Base-by-base conservation (phyloP, 805 yeast genomes). In the Schizosaccharomyces japonicus region DNA sequence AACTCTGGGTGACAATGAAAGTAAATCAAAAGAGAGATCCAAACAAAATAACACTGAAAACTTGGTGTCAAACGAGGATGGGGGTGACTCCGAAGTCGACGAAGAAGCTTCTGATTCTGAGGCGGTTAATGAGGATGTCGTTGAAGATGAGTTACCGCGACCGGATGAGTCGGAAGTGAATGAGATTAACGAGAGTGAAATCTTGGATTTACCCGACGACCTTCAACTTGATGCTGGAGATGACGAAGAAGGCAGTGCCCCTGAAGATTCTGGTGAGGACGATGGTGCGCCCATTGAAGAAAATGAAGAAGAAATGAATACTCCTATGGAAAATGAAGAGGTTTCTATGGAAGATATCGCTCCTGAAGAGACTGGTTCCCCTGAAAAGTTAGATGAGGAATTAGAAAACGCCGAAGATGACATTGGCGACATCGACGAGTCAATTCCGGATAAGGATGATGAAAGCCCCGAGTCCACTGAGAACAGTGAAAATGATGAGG, bases 191-290 rank as follows among this genome's bases (percentile, higher is more conserved):
- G 94, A 90, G 58, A 67, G 75, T 4, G 96, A 90, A 50, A 76
- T 85, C 2, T 65, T 87, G 53, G 95, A 90, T 21, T 66, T 87
- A 27, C 95, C 96, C 0, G 96, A 90, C 13, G 94, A 85, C 55
- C 72, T 87, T 68, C 76, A 87, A 54, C 65, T 87, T 28, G 96
- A 87, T 57, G 76, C 76, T n/a, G 92, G 73, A 23, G 77, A 70
- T 4, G 85, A 76, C 8, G 73, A 66, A 26, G 63, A 52, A 10
- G 56, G 50, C 11, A 64, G n/a, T 19, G 42, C 7, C 23, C 27
- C 49, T 5, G 56, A 49, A 10, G 56, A 51, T 8, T 60, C 58
- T 5, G 60, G 58, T 8, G 63, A 55, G n/a, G 60, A 54, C 15
- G 55, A 54, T n/a, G 56, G 50, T 5, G 62, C 55, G 17, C 60